A percentile compares a stretch with the other conserved stretches of the same genome.
Evolutionary conservation across 306 rosid species (phyloP).

Genomic region (Vachellia pachyceras): DNA sequence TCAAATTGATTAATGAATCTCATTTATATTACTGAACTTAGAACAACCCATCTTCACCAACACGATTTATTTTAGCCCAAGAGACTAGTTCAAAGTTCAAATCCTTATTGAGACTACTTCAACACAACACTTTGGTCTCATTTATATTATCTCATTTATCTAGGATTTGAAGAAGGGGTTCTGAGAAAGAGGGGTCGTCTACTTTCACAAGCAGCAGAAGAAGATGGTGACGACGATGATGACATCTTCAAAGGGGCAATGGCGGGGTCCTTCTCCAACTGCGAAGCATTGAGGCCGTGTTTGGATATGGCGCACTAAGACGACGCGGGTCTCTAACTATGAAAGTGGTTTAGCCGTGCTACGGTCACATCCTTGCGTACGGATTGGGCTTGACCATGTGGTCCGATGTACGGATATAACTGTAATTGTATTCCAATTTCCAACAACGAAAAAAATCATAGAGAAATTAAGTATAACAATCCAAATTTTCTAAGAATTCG

Average conservation of each 20-base stretch:
- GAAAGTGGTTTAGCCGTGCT: background rate
- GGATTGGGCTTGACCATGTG: background rate
- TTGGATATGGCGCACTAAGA: slow-evolving; percentile 28
- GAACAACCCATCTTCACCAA: too few relatives aligned
- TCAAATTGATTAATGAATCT: too few relatives aligned
- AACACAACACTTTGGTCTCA: too few relatives aligned
- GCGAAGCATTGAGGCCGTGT: slow-evolving; percentile 53
- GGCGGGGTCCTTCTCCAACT: slow-evolving; percentile 44
- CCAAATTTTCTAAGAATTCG: too few relatives aligned
- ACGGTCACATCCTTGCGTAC: background rate
- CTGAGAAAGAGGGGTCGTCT: background rate
- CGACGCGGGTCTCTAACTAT: background rate
- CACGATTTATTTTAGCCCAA: too few relatives aligned
- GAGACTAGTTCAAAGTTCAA: too few relatives aligned
- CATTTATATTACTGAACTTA: too few relatives aligned
- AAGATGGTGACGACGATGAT: slow-evolving; percentile 37
- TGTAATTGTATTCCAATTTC: background rate
- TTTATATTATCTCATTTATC: too few relatives aligned
- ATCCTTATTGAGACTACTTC: too few relatives aligned
- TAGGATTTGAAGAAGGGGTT: slow-evolving; percentile 20
- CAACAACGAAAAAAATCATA: too few relatives aligned
- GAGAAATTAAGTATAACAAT: too few relatives aligned
- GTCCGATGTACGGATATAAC: background rate
- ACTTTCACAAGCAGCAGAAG: slow-evolving; percentile 47
- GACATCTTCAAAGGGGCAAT: slow-evolving; percentile 49